These are phyloP conservation scores for Cladosporium cucumerinum DNA, from an alignment of 2,329 filamentous ascomycete species.

Conservation along the genomic window DNA sequence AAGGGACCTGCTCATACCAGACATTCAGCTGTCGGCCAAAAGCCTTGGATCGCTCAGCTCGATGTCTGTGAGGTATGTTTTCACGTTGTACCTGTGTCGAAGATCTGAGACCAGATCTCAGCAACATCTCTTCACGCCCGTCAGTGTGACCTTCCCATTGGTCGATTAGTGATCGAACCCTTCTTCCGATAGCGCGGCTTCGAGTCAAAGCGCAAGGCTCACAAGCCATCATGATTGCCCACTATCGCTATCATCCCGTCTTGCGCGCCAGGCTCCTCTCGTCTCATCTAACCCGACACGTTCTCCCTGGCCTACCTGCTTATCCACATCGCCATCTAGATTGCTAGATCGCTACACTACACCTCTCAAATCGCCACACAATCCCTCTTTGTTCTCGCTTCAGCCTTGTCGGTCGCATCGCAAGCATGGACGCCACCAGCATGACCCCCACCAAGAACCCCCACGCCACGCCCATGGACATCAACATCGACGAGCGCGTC, in stretches of 20 bases:
- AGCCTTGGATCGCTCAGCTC: not conserved
- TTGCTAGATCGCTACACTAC: not conserved
- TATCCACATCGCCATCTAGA: not conserved
- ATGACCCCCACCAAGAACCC: slow-evolving; percentile 8
- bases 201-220: not conserved
- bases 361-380: not conserved
- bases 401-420: not conserved
- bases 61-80: not conserved
- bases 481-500: slow-evolving; percentile 34
- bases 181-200: not conserved
- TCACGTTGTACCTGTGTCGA: not conserved
- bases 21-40: not conserved
- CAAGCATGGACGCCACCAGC: slow-evolving; percentile 9
- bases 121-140: not conserved
- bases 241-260: slow-evolving; percentile 7
- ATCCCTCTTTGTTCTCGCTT: not conserved
- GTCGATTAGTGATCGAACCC: not conserved
- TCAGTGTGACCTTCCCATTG: not conserved
- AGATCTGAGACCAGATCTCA: not conserved
- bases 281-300: not conserved
- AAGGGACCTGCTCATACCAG: not conserved
- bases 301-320: not conserved
- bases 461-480: not conserved
- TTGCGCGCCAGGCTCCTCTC: not conserved
- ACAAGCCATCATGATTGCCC: not conserved